These are phyloP conservation scores for Rhodotorula paludigena DNA, from an alignment of 768 basidiomycete genomes.

Conservation along the genomic window DNA sequence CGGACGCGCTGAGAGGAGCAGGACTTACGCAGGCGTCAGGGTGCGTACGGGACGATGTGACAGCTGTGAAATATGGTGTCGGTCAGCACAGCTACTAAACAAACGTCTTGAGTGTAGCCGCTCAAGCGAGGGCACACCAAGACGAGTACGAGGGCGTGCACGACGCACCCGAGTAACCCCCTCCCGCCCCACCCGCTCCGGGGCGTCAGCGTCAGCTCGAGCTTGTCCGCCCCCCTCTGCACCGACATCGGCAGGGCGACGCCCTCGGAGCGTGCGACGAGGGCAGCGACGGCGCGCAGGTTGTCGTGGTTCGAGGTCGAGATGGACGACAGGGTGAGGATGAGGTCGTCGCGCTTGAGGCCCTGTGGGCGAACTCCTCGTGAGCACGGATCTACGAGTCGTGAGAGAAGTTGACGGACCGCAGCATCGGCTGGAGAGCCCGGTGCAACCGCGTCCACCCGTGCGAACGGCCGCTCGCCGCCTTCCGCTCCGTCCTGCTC, in stretches of 20 bases:
- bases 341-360: slow-evolving; percentile 62
- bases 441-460: slow-evolving; percentile 72
- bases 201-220: slow-evolving; percentile 21
- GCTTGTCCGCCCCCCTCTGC: background rate
- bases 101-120: no score
- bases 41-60: slow-evolving; percentile 27
- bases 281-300: slow-evolving; percentile 63
- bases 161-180: slow-evolving; percentile 30
- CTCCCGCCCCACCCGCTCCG: slow-evolving; percentile 31
- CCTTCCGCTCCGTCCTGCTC: slow-evolving; percentile 5
- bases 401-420: slow-evolving; percentile 52
- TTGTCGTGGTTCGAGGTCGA: slow-evolving; percentile 51
- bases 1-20: background rate
- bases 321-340: slow-evolving; percentile 68
- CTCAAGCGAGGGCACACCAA: background rate
- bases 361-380: slow-evolving; percentile 61
- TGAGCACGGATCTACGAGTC: no score
- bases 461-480: slow-evolving; percentile 61
- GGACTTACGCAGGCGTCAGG: background rate
- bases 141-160: background rate
- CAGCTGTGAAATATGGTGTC: background rate
- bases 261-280: slow-evolving; percentile 75
- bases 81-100: no score
- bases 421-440: slow-evolving; percentile 76
- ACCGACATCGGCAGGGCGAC: slow-evolving; percentile 48